Evolutionary conservation across 352 stramenopile species (phyloP), one percentile per base, ranked within the genome.

Genomic region (Pythium myriotylum): DNA sequence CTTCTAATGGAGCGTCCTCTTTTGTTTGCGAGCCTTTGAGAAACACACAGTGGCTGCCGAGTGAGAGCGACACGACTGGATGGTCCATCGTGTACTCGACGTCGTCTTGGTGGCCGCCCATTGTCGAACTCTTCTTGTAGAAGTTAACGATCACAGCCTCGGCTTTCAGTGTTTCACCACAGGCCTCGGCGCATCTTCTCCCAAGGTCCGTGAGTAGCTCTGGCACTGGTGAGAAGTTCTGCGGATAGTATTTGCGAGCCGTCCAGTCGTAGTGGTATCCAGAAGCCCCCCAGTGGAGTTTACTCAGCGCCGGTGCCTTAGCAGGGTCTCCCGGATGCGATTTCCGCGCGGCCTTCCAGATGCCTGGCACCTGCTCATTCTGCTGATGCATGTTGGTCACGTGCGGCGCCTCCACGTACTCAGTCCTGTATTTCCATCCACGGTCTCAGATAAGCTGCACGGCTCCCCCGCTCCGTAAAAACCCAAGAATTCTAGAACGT

Each of bases 191-290:
- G 29, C 75, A 88, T 2, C 39, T 46, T 6, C 55, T 46, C 0
- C 72, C 83, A 2, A 94, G 68, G 9, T 73, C 39, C 39, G 72
- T 49, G 17, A 94, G 72, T 27, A 74, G 45, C 23, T 58, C 32
- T 3, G 85, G 81, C 49, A 92, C 70, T 1, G 67, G 58, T 10
- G 83, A 92, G 54, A 74, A 85, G 47, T 64, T 68, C n/a, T 77
- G 62, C 4, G 69, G 64, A 39, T 81, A 72, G 67, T 94, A 94
- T 61, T 84, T 82, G 45, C 85, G 71, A 24, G 73, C 73, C 2
- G 81, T 92, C 85, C 85, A 94, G 63, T 94, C 77, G 73, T 94
- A 94, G 64, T 94, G 85, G 48, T 83, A 92, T 27, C 85, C 85
- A 2, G 72, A 76, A 5, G 83, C 81, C 12, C 76, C 76, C 85